These are phyloP conservation scores for Fusarium temperatum DNA, from an alignment of 2,329 filamentous ascomycete species.

Conservation along the genomic window DNA sequence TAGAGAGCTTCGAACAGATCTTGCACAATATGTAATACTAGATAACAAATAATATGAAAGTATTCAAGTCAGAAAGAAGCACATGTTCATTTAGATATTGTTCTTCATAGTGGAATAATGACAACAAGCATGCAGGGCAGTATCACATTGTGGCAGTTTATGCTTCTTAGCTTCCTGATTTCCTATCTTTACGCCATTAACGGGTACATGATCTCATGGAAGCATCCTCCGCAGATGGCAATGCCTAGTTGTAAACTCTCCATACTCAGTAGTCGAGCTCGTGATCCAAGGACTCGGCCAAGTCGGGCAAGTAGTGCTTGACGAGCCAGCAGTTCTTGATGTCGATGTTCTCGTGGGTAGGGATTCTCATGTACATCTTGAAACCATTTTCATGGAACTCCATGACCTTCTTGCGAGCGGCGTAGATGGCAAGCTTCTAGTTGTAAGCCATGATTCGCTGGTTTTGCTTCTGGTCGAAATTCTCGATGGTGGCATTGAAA, in stretches of 20 bases:
- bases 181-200: neutral
- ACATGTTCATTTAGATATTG: fast-evolving
- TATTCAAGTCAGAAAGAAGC: fast-evolving
- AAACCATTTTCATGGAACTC: neutral
- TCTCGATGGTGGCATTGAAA: neutral
- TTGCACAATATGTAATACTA: neutral
- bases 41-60: fast-evolving
- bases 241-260: too few species aligned
- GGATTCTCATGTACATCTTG: neutral
- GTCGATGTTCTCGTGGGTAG: neutral
- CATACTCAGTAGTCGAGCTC: neutral
- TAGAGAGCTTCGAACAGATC: neutral
- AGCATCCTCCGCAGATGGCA: too few species aligned
- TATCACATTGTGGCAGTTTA: neutral
- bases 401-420: neutral
- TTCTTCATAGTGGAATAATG: neutral
- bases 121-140: neutral
- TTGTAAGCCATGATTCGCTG: neutral
- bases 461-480: neutral
- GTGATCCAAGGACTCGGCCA: neutral
- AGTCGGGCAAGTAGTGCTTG: neutral
- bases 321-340: neutral
- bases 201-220: neutral
- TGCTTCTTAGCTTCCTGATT: neutral
- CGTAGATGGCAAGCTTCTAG: neutral